phyloP scores from a whole-genome alignment of 2,329 filamentous ascomycete species.

The Cytospora piceae region DNA sequence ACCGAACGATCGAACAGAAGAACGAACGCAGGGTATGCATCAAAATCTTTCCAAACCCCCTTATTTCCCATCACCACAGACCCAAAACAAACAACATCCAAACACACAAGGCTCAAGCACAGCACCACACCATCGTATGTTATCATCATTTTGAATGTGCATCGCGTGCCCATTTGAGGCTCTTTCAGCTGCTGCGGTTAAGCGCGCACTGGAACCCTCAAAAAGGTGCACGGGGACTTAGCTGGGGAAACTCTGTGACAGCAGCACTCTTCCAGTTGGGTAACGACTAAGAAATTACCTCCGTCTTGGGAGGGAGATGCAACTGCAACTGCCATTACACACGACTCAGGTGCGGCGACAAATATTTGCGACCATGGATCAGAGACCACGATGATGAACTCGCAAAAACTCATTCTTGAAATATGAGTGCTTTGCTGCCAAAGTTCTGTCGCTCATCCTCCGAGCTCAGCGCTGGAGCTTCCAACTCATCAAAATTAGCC shows the following conservation, averaged over 20 bases:
- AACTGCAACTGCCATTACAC: slow-evolving; percentile 6
- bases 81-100: neutral
- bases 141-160: slow-evolving; percentile 28
- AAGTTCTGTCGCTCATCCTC: slow-evolving; percentile 14
- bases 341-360: slow-evolving; percentile 22
- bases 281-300: slow-evolving; percentile 25
- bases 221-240: slow-evolving; percentile 19
- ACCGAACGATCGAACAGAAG: neutral
- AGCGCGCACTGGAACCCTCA: slow-evolving; percentile 19
- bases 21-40: slow-evolving; percentile 31
- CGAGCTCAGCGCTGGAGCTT: slow-evolving; percentile 22
- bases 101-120: slow-evolving; percentile 17
- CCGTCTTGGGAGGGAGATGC: slow-evolving; percentile 13
- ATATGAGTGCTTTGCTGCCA: slow-evolving; percentile 23
- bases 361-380: slow-evolving; percentile 12
- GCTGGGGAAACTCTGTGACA: slow-evolving; percentile 13
- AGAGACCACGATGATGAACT: slow-evolving; percentile 14
- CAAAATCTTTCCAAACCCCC: slow-evolving; percentile 25
- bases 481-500: slow-evolving; percentile 11
- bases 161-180: slow-evolving; percentile 19
- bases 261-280: slow-evolving; percentile 21
- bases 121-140: slow-evolving; percentile 27
- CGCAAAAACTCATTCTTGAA: slow-evolving; percentile 14
- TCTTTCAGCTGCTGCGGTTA: slow-evolving; percentile 18
- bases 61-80: slow-evolving; percentile 10